These are phyloP conservation scores for Penicillium olsonii DNA, from an alignment of 2,329 filamentous ascomycete genomes.

Conservation along the genomic window DNA sequence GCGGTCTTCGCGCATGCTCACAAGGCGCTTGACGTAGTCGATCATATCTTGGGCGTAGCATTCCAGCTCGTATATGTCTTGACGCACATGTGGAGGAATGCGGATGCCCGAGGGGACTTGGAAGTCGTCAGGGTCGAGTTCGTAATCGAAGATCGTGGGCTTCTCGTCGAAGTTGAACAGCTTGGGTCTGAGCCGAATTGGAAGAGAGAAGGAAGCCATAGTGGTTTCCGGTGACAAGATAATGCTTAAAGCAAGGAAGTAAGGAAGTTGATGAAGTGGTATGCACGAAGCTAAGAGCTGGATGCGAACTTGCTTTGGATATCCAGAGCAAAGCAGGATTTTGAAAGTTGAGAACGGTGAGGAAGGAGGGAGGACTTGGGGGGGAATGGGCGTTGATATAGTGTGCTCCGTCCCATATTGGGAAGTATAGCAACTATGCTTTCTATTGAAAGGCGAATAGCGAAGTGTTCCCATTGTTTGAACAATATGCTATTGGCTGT, in stretches of 20 bases:
- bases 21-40: slow-evolving; percentile 16
- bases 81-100: not conserved
- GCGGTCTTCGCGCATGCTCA: slow-evolving; percentile 17
- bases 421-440: not conserved
- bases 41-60: slow-evolving; percentile 18
- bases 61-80: slow-evolving; percentile 16
- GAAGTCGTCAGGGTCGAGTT: slow-evolving; percentile 16
- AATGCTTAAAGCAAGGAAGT: not conserved
- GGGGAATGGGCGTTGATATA: not conserved
- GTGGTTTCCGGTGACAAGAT: not conserved
- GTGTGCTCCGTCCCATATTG: not conserved
- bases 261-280: not conserved
- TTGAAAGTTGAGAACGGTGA: not conserved
- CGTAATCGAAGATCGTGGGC: slow-evolving; percentile 15
- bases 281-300: not conserved
- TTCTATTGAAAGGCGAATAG: not conserved
- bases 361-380: not conserved
- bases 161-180: not conserved
- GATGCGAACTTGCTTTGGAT: not conserved
- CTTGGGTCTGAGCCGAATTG: not conserved
- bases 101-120: slow-evolving; percentile 17
- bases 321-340: not conserved
- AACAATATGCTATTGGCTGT: not conserved
- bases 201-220: not conserved
- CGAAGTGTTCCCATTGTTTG: not conserved